Base-by-base conservation (phyloP, 2,329 filamentous ascomycete species). In the Diaporthe batatas region DNA sequence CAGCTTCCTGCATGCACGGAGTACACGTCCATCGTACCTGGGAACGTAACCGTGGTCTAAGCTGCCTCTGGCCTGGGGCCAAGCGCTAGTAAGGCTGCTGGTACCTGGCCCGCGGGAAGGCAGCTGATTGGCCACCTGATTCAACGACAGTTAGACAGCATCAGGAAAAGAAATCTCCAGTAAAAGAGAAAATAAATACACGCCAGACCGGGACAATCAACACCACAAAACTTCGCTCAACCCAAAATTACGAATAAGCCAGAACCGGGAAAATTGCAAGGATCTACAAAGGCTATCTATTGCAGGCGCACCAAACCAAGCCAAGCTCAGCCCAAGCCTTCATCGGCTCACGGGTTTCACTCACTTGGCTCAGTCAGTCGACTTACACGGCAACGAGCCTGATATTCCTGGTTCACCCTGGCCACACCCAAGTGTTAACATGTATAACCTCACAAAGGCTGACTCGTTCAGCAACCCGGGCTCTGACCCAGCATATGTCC, bases 401-500 rank as follows among this genome's bases (percentile, higher is more conserved):
- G 34, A 32, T 3, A 32, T 23, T 18, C 44, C 51, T 47, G 6
- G n/a, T 42, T 58, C n/a, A 34, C 34, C 8, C n/a, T 21, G 53
- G 21, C n/a, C 21, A 72, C 42, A 47, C 16, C n/a, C 2, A 6
- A n/a, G 18, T 16, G n/a, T 12, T 59, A 74, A 71, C 8, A 87
- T 87, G 85, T 87, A 85, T 75, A 77, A 80, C 18, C 82, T 87
- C 23, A 75, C 78, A 51, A 82, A 81, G 53, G 76, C 81, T 54
- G 84, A 84, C 69, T 80, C 79, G 70, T 84, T 82, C 76, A 80
- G 79, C 16, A 84, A 84, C 73, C 80, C 81, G 5, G 78, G 80
- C 7, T 77, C 79, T 10, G 85, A 86, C 4, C 75, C 77, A 57
- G 83, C 87, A 68, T 92, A 92, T 79, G 86, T 92, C 44, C 86